Conservation (phyloP, 208 protist species). For the Tritrichomonas musculus region DNA sequence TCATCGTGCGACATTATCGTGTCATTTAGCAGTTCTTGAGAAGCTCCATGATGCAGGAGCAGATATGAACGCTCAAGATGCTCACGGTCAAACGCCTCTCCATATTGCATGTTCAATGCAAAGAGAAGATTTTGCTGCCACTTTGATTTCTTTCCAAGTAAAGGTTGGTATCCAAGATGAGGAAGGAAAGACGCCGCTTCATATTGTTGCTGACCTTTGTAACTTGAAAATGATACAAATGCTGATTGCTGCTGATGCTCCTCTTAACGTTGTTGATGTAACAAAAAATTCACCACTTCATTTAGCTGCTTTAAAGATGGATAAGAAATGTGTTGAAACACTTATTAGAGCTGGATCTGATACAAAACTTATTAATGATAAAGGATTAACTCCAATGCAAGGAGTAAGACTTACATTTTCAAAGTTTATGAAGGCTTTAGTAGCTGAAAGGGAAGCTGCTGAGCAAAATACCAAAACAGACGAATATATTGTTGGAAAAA, state of each 20-base stretch:
- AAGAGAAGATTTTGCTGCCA: background rate
- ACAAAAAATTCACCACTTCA: background rate
- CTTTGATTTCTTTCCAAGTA: background rate
- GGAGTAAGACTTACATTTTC: background rate
- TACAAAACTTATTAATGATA: slow-evolving; percentile 1
- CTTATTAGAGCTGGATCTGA: background rate
- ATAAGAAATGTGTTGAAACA: background rate
- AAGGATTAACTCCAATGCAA: slow-evolving; percentile 21
- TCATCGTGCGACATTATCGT: background rate
- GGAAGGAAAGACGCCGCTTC: background rate
- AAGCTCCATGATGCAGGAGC: background rate
- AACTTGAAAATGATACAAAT: background rate
- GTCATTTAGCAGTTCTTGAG: slow-evolving; percentile 5
- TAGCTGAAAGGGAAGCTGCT: background rate
- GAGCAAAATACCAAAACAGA: background rate
- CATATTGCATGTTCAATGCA: background rate
- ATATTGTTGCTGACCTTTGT: background rate
- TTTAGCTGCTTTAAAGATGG: slow-evolving; percentile 21
- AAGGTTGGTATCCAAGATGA: background rate
- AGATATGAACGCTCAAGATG: background rate
- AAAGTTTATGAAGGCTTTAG: background rate
- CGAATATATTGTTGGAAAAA: background rate
- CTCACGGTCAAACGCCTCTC: background rate
- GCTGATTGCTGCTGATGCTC: background rate
- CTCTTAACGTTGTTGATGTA: slow-evolving; percentile 11